phyloP scores from a whole-genome alignment of 1,284 basidiomycete genomes.

The Apiotrichum mycotoxinovorans region DNA sequence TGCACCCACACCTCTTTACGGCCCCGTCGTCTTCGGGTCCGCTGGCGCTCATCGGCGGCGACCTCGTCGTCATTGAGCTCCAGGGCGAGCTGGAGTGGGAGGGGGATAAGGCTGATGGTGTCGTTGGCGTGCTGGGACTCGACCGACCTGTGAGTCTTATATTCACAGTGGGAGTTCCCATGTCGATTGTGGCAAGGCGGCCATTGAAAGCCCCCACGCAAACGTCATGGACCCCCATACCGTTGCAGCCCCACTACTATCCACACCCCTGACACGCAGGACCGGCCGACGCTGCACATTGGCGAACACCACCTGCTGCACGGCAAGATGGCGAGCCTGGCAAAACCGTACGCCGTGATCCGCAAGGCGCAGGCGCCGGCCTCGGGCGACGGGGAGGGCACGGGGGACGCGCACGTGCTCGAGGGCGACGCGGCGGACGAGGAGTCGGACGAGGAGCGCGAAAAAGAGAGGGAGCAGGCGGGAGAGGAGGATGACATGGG shows the following conservation, averaged over 20 bases:
- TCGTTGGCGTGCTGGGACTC: constrained; percentile 46
- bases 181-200: too few species aligned
- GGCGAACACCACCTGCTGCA: constrained; percentile 80
- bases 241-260: too few species aligned
- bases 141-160: constrained; percentile 42
- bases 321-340: constrained; percentile 70
- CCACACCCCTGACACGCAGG: constrained; percentile 55
- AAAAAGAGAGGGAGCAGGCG: constrained; percentile 18
- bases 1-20: constrained; percentile 38
- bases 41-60: constrained; percentile 43
- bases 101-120: constrained; percentile 45
- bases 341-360: constrained; percentile 70
- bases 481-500: constrained; percentile 15
- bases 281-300: constrained; percentile 72
- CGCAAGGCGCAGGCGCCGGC: constrained; percentile 24
- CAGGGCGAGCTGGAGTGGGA: constrained; percentile 56
- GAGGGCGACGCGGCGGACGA: constrained; percentile 24
- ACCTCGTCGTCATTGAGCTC: constrained; percentile 43
- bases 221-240: too few species aligned
- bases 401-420: not conserved
- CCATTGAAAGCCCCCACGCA: too few species aligned
- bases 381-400: not conserved
- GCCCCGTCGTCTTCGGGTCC: constrained; percentile 24
- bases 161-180: not conserved
- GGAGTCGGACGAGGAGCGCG: constrained; percentile 22